Evolutionary conservation across 2,329 filamentous ascomycete species (phyloP).

Genomic region (Talaromyces sp.): DNA sequence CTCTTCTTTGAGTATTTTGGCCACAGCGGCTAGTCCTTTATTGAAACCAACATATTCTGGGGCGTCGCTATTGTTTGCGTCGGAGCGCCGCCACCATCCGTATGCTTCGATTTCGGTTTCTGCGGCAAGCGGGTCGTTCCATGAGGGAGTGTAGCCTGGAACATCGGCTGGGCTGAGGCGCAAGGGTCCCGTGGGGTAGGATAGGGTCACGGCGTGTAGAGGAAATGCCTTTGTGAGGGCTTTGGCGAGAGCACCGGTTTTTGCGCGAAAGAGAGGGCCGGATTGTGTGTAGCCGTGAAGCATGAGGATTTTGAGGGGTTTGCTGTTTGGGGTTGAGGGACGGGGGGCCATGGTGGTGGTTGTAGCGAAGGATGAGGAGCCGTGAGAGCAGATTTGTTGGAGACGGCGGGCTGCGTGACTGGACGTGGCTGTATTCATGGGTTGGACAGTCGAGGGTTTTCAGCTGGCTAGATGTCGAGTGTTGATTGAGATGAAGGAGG

Average conservation of each 20-base stretch:
- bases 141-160: slow-evolving; percentile 57
- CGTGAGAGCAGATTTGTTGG: not conserved
- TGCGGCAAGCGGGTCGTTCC: slow-evolving; percentile 34
- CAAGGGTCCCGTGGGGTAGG: slow-evolving; percentile 66
- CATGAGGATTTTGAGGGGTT: slow-evolving; percentile 63
- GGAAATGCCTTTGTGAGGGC: slow-evolving; percentile 68
- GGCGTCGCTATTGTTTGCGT: slow-evolving; percentile 51
- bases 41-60: slow-evolving; percentile 62
- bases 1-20: slow-evolving; percentile 54
- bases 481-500: not conserved
- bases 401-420: not conserved
- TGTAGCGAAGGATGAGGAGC: not conserved
- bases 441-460: not conserved
- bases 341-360: slow-evolving; percentile 3
- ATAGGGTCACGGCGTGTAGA: slow-evolving; percentile 52
- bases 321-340: not conserved
- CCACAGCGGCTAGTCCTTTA: slow-evolving; percentile 61
- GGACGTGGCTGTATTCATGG: not conserved
- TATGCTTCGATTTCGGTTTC: slow-evolving; percentile 61
- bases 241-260: slow-evolving; percentile 83
- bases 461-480: not conserved
- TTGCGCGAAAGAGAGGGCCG: slow-evolving; percentile 75
- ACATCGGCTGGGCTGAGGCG: slow-evolving; percentile 61
- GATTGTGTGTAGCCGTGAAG: slow-evolving; percentile 89
- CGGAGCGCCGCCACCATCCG: slow-evolving; percentile 72